Evolutionary conservation across 305 asterid genomes (phyloP).

Genomic region (Solanum hybrid): DNA sequence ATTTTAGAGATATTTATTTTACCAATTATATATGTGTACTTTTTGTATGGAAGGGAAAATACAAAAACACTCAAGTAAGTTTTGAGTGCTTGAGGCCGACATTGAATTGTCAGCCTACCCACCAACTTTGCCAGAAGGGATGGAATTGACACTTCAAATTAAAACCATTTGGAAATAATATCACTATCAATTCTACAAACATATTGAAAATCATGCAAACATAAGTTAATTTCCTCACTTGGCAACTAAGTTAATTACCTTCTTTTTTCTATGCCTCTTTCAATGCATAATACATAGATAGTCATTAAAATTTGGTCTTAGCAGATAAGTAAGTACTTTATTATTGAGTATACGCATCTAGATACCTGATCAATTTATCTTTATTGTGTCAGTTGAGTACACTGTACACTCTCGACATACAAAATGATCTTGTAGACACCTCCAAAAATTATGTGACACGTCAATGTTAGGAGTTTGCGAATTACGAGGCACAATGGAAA

Average conservation of each 20-base stretch:
- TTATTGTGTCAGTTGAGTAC: no score
- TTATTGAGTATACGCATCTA: no score
- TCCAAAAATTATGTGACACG: no score
- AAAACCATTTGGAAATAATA: not conserved
- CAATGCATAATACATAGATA: not conserved
- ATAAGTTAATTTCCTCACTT: not conserved
- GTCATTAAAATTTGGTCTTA: not conserved
- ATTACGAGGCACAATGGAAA: no score
- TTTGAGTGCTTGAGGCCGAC: not conserved
- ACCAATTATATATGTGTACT: not conserved
- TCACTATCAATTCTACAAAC: not conserved
- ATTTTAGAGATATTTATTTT: not conserved
- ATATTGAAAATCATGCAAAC: no score
- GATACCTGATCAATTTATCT: no score
- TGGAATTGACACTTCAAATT: not conserved
- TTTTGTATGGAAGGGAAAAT: not conserved
- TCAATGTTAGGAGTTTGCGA: no score
- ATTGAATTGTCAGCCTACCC: constrained; percentile 5
- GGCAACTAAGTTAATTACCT: not conserved
- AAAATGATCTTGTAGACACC: no score
- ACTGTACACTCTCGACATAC: no score
- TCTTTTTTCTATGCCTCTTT: not conserved
- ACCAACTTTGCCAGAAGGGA: constrained; percentile 9
- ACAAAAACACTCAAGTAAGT: not conserved
- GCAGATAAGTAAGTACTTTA: no score